Percentiles rank a stretch among this genome's conserved stretches.
phyloP scores from a whole-genome alignment of 2,329 filamentous ascomycete genomes.

The Penicillium corylophilum region DNA sequence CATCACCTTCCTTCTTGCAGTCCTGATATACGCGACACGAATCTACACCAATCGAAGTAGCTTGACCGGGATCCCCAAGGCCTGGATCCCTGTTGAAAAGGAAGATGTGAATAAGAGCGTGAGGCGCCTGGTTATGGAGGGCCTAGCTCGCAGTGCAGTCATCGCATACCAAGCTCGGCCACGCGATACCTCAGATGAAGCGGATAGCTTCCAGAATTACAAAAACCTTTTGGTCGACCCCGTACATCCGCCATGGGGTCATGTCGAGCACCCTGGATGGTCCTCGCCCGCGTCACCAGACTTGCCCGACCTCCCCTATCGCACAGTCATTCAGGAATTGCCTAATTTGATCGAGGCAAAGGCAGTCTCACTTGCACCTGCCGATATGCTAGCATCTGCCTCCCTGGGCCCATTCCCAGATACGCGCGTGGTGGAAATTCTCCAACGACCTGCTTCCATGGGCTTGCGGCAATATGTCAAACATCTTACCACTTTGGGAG shows the following conservation, averaged over 20 bases:
- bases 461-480: constrained; percentile 75
- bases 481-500: constrained; percentile 66
- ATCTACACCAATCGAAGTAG: constrained; percentile 82
- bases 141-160: constrained; percentile 72
- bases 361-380: constrained; percentile 78
- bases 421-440: constrained; percentile 64
- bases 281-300: constrained; percentile 73
- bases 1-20: constrained; percentile 66
- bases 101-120: constrained; percentile 76
- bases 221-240: constrained; percentile 34
- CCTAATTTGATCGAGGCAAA: constrained; percentile 90
- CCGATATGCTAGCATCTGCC: constrained; percentile 48
- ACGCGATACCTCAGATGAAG: constrained; percentile 54
- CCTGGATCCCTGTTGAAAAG: constrained; percentile 81
- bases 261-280: constrained; percentile 87
- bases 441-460: constrained; percentile 70
- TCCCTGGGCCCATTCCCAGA: constrained; percentile 55
- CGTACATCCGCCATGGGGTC: constrained; percentile 68
- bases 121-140: constrained; percentile 69
- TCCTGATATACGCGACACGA: constrained; percentile 77
- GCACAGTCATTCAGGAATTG: constrained; percentile 75
- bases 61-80: constrained; percentile 78
- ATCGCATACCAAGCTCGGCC: constrained; percentile 78
- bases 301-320: constrained; percentile 78
- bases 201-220: constrained; percentile 28